A percentile compares a stretch with the other conserved stretches of the same genome.
Evolutionary conservation across 2,329 filamentous ascomycete genomes (phyloP).

Genomic region (Paecilomyces fulvus): DNA sequence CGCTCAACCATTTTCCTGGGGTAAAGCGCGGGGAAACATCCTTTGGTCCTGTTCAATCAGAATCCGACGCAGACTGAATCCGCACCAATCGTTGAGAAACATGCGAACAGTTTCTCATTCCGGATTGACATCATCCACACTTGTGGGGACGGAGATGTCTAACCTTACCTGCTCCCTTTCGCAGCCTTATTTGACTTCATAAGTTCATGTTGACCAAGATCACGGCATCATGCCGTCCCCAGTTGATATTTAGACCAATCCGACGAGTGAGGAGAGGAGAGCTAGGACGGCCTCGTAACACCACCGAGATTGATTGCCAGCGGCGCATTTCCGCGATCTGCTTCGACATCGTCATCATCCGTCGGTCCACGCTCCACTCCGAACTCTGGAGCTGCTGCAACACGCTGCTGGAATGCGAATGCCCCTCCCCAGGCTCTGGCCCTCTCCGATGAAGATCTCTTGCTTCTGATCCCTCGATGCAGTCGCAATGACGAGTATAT

Average conservation of each 20-base stretch:
- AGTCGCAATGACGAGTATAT: neutral
- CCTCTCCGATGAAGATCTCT: neutral
- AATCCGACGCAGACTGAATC: neutral
- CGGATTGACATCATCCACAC: neutral
- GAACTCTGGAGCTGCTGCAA: neutral
- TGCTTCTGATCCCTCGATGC: neutral
- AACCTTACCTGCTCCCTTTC: neutral
- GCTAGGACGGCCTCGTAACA: neutral
- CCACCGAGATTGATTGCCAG: neutral
- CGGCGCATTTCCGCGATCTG: neutral
- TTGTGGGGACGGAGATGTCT: neutral
- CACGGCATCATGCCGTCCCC: neutral
- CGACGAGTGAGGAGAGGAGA: neutral
- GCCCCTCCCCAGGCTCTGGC: neutral
- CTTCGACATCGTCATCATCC: neutral
- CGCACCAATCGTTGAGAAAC: neutral
- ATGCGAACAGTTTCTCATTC: neutral
- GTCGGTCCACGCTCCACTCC: neutral
- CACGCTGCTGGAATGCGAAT: neutral
- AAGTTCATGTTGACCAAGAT: conserved; percentile 5
- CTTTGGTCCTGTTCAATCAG: neutral
- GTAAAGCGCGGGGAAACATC: neutral
- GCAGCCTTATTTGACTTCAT: conserved; percentile 8
- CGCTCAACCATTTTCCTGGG: neutral
- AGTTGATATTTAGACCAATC: neutral